Conservation (phyloP, 208 protist genomes). For the Wallacemonas sp. region DNA sequence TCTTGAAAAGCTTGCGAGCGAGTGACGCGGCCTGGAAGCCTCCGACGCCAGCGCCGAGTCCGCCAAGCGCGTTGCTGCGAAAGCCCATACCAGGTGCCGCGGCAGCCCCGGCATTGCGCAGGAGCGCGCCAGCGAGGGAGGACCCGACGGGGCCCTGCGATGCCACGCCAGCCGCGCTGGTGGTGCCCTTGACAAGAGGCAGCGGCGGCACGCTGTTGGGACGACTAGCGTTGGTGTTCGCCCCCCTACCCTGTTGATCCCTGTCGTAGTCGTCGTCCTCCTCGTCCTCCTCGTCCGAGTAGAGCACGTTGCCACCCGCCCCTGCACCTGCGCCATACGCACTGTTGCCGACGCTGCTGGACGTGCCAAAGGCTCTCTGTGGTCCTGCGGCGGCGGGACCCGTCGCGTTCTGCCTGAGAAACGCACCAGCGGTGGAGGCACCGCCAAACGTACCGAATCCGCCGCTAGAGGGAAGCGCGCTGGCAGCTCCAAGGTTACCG, state of each 20-base stretch:
- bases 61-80: neutral
- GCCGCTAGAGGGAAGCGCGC: neutral
- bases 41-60: neutral
- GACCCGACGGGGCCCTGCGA: slow-evolving; percentile 22
- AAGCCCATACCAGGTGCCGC: neutral
- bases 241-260: neutral
- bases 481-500: neutral
- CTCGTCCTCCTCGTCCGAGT: slow-evolving; percentile 32
- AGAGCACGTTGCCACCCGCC: slow-evolving; percentile 14
- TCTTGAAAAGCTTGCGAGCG: slow-evolving; percentile 53
- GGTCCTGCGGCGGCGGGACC: neutral
- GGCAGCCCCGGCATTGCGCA: slow-evolving; percentile 10
- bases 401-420: slow-evolving; percentile 57
- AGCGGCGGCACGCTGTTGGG: neutral
- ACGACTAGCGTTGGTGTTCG: neutral
- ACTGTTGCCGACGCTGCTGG: too few relatives aligned
- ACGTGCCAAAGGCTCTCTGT: neutral
- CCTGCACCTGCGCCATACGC: neutral
- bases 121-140: slow-evolving; percentile 14
- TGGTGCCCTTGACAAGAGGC: neutral
- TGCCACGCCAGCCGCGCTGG: neutral
- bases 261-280: slow-evolving; percentile 14
- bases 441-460: slow-evolving; percentile 10
- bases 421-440: slow-evolving; percentile 41
- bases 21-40: slow-evolving; percentile 18